These are phyloP conservation scores for Sanghuangporus sanghuang DNA, from an alignment of 1,284 basidiomycete genomes.

Conservation along the genomic window DNA sequence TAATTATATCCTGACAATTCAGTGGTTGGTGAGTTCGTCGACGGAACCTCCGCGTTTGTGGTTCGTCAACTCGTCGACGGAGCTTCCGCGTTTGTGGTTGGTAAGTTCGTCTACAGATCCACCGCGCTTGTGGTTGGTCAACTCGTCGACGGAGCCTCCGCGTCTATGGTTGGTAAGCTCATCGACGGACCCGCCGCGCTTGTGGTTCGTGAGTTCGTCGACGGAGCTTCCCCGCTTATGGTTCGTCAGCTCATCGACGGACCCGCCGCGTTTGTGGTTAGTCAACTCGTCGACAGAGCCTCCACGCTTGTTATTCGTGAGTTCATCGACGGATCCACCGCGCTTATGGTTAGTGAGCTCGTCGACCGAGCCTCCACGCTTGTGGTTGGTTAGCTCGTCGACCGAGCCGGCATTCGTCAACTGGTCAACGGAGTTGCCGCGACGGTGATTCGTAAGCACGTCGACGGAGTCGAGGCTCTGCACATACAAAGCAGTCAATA, in stretches of 20 bases:
- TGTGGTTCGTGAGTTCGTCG: background rate
- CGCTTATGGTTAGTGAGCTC: background rate
- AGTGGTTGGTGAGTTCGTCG: background rate
- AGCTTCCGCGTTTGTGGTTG: background rate
- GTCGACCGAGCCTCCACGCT: background rate
- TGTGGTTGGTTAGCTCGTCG: background rate
- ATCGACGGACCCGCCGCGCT: background rate
- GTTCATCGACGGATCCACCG: background rate
- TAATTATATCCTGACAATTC: background rate
- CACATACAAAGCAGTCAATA: no score
- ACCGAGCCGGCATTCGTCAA: background rate
- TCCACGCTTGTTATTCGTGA: background rate
- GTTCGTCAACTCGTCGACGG: background rate
- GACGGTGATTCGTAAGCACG: background rate
- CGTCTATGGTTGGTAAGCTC: background rate
- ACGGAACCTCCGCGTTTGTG: background rate
- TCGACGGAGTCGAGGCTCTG: background rate
- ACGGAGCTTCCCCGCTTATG: background rate
- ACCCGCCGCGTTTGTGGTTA: background rate
- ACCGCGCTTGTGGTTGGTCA: background rate
- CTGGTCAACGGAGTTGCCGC: background rate
- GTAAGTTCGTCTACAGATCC: background rate
- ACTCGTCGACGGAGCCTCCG: background rate
- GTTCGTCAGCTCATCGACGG: background rate
- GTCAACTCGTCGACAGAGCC: background rate